Percentiles rank a stretch among this genome's conserved stretches.
These are phyloP conservation scores for Capsicum baccatum DNA, from an alignment of 257 asterid species.

Conservation along the genomic window DNA sequence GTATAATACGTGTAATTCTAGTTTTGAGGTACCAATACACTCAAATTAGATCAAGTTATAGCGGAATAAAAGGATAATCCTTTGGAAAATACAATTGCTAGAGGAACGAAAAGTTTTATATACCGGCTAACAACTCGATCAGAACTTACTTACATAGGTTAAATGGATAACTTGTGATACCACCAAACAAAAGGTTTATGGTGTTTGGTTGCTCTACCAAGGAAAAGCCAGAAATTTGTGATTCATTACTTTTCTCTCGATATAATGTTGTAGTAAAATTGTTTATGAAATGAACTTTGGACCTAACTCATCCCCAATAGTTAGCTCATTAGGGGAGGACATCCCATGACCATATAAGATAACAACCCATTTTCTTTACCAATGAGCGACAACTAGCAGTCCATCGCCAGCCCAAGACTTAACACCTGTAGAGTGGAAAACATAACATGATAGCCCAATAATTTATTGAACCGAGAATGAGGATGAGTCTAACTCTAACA, in stretches of 20 bases:
- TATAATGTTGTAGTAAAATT: neutral
- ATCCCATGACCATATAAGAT: neutral
- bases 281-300: neutral
- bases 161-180: neutral
- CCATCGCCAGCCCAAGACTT: neutral
- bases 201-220: too few relatives aligned
- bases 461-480: neutral
- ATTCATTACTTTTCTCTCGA: neutral
- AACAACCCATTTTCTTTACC: neutral
- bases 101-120: neutral
- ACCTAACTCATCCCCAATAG: neutral
- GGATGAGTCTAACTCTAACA: neutral
- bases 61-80: neutral
- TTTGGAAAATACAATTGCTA: neutral
- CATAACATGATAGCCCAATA: neutral
- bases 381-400: neutral
- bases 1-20: neutral
- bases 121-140: neutral
- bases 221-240: neutral
- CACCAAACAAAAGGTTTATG: neutral
- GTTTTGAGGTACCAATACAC: neutral
- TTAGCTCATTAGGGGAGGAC: neutral
- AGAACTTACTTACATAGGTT: neutral
- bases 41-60: neutral
- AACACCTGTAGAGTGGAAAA: neutral